These are phyloP conservation scores for Penicillium simplicissimum DNA, from an alignment of 495 filamentous ascomycete species.

Conservation along the genomic window DNA sequence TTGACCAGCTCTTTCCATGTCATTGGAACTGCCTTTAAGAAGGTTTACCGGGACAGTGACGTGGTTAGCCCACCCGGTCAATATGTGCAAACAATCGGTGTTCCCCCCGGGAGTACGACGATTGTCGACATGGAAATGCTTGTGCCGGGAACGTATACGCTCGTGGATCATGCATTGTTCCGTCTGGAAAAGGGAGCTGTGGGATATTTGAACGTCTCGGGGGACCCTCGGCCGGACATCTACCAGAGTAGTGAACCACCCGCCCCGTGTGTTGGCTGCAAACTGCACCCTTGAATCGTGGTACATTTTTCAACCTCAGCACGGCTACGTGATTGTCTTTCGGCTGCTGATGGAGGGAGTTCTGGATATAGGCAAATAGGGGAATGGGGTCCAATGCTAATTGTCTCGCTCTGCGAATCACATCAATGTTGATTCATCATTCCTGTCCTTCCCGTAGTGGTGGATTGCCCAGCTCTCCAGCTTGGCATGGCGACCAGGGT, in stretches of 20 bases:
- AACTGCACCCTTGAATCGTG: background rate
- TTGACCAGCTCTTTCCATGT: background rate
- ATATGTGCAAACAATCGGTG: background rate
- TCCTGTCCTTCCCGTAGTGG: background rate
- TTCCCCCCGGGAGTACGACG: background rate
- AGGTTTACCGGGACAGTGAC: background rate
- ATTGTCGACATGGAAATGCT: background rate
- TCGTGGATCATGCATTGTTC: background rate
- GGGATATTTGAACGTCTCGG: background rate
- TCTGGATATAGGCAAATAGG: background rate
- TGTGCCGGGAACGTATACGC: background rate
- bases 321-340: background rate
- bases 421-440: background rate
- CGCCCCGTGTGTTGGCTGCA: background rate
- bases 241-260: background rate
- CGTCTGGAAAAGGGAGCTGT: background rate
- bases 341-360: background rate
- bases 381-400: background rate
- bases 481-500: background rate
- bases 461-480: background rate
- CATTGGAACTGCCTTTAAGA: background rate
- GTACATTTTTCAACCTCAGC: background rate
- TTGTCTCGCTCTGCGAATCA: background rate
- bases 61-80: background rate
- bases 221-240: background rate